Evolutionary conservation across 2,329 filamentous ascomycete genomes (phyloP).

Genomic region (Decorospora gaudefroyi): DNA sequence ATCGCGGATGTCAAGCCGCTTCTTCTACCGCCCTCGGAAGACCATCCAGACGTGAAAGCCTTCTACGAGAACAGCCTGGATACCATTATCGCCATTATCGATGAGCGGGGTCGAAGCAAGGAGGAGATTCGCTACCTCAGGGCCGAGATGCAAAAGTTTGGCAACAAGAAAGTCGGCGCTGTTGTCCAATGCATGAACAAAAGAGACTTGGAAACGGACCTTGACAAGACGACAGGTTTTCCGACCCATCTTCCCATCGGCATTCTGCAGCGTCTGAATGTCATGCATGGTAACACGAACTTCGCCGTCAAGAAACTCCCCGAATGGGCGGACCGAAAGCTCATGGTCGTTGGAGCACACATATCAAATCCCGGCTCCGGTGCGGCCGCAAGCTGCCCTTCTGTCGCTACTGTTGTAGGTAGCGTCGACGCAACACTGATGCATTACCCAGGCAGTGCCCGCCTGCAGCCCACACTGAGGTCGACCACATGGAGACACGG

Average conservation of each 20-base stretch:
- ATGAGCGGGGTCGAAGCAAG: not conserved
- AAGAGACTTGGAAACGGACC: not conserved
- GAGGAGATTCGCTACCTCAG: not conserved
- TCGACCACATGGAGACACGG: not conserved
- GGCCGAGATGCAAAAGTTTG: slow-evolving; percentile 5
- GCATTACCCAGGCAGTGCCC: not conserved
- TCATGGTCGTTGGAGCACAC: slow-evolving; percentile 10
- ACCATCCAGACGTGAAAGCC: not conserved
- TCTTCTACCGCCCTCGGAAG: not conserved
- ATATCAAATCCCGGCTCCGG: slow-evolving; percentile 2
- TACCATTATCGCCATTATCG: slow-evolving; percentile 1
- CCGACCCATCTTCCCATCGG: not conserved
- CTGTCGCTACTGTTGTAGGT: slow-evolving; percentile 8
- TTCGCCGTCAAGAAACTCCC: not conserved
- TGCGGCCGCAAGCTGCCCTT: slow-evolving; percentile 6
- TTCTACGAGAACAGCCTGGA: not conserved
- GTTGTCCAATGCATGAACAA: not conserved
- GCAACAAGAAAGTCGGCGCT: slow-evolving; percentile 3
- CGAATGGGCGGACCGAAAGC: not conserved
- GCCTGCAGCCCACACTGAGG: not conserved
- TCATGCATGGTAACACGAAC: not conserved
- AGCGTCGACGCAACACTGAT: slow-evolving; percentile 1
- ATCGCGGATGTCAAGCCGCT: not conserved
- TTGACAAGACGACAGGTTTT: not conserved
- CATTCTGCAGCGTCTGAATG: not conserved